Percentiles rank a stretch among this genome's conserved stretches.
Evolutionary conservation across 768 basidiomycete genomes (phyloP).

Genomic region (Coprinopsis strossmayeri): DNA sequence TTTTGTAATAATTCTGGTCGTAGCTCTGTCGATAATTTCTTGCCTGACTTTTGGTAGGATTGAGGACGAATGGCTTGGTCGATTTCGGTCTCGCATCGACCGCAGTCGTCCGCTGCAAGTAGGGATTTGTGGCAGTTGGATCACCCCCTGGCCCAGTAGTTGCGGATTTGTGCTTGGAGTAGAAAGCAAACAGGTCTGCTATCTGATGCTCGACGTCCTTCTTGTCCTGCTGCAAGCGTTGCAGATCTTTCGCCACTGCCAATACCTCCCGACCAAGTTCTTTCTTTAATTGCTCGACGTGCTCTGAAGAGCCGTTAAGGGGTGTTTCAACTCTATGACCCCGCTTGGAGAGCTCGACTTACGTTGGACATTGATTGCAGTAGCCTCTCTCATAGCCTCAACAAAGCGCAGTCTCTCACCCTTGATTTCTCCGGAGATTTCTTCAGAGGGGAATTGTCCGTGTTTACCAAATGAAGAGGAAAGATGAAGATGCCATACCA

Average conservation of each 20-base stretch:
- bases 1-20: not conserved
- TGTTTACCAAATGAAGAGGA: not conserved
- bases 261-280: conserved; percentile 71
- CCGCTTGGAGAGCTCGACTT: too few relatives aligned
- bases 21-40: not conserved
- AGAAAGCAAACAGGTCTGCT: conserved; percentile 66
- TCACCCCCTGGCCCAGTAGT: not conserved
- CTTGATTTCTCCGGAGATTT: conserved; percentile 77
- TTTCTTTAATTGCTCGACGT: conserved; percentile 85
- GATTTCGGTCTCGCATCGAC: not conserved
- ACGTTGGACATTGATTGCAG: conserved; percentile 82
- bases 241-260: conserved; percentile 68
- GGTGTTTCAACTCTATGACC: not conserved
- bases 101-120: not conserved
- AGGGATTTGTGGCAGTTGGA: not conserved
- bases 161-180: conserved; percentile 49
- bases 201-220: conserved; percentile 65
- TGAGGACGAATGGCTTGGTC: not conserved
- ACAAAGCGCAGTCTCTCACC: conserved; percentile 84
- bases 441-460: conserved; percentile 26
- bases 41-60: too few relatives aligned
- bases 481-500: conserved; percentile 31
- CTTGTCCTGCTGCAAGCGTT: conserved; percentile 57
- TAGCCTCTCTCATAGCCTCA: conserved; percentile 94
- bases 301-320: conserved; percentile 39